These are phyloP conservation scores for Sicyos edulis DNA, from an alignment of 306 rosid species.

Conservation along the genomic window DNA sequence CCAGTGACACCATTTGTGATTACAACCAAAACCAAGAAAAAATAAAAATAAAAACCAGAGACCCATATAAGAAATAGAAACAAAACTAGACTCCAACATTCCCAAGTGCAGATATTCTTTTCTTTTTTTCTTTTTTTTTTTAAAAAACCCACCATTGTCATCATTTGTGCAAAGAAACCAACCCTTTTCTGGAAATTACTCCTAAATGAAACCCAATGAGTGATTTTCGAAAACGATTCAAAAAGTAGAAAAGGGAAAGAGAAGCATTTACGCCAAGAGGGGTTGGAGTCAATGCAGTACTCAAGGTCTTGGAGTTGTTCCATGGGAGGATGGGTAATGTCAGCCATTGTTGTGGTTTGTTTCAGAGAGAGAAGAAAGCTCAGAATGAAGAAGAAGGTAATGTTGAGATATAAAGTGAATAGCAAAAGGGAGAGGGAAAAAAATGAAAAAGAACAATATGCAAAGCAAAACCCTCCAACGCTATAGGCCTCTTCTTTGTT, in stretches of 20 bases:
- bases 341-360: slow-evolving; percentile 63
- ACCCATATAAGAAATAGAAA: not conserved
- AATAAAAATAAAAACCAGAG: not conserved
- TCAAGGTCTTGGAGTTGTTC: slow-evolving; percentile 99
- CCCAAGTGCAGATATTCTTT: too few species aligned
- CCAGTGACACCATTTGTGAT: not conserved
- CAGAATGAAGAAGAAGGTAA: slow-evolving; percentile 39
- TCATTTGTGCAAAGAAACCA: not conserved
- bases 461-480: slow-evolving; percentile 36
- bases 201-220: not conserved
- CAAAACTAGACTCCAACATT: not conserved
- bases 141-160: not conserved
- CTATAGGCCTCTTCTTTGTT: slow-evolving; percentile 25
- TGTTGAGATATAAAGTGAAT: slow-evolving; percentile 51
- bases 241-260: not conserved
- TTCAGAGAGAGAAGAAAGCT: slow-evolving; percentile 24
- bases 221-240: not conserved
- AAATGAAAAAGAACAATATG: slow-evolving; percentile 33
- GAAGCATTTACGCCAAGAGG: slow-evolving; percentile 71
- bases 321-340: slow-evolving; percentile 92
- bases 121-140: too few species aligned
- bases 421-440: slow-evolving; percentile 29
- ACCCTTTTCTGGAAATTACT: not conserved
- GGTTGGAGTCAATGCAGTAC: slow-evolving; percentile 96
- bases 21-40: not conserved